A percentile compares a stretch with the other conserved stretches of the same genome.
Conservation (phyloP, 148 eudicot species). For the Euryodendron excelsum region DNA sequence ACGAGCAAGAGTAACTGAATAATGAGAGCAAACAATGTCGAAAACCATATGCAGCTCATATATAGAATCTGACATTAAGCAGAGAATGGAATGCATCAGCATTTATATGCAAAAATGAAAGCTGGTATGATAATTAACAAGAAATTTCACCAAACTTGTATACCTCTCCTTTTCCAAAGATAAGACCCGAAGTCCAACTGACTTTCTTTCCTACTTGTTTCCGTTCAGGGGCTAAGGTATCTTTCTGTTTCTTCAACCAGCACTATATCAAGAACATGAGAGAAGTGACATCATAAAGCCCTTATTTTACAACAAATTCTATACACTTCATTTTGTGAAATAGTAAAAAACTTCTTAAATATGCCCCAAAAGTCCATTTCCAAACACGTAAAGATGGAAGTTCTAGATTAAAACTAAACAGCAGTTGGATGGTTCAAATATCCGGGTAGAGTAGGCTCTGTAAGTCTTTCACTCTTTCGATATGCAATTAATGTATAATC, state of each 20-base stretch:
- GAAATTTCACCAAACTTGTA: conserved; percentile 1
- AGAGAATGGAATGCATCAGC: neutral
- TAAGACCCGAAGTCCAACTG: conserved; percentile 69
- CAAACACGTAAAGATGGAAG: neutral
- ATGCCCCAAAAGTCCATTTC: no score
- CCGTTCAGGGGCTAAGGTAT: conserved; percentile 49
- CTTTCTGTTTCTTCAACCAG: conserved; percentile 75
- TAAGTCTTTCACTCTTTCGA: neutral
- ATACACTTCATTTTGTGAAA: no score
- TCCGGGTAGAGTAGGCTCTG: neutral
- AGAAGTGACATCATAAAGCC: neutral
- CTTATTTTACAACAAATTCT: neutral
- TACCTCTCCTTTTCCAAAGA: conserved; percentile 77
- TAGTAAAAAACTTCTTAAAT: neutral
- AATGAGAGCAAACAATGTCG: neutral
- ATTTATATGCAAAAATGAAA: neutral
- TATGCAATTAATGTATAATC: no score
- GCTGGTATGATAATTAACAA: neutral
- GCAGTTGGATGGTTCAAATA: no score
- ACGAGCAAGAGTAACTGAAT: neutral
- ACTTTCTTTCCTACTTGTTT: conserved; percentile 47
- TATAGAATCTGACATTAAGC: neutral
- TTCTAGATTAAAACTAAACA: neutral
- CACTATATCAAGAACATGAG: conserved; percentile 35
- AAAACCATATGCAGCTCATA: neutral